A percentile compares a stretch with the other conserved stretches of the same genome.
phyloP scores from a whole-genome alignment of 768 basidiomycete species.

The Fomitopsis pulvina region DNA sequence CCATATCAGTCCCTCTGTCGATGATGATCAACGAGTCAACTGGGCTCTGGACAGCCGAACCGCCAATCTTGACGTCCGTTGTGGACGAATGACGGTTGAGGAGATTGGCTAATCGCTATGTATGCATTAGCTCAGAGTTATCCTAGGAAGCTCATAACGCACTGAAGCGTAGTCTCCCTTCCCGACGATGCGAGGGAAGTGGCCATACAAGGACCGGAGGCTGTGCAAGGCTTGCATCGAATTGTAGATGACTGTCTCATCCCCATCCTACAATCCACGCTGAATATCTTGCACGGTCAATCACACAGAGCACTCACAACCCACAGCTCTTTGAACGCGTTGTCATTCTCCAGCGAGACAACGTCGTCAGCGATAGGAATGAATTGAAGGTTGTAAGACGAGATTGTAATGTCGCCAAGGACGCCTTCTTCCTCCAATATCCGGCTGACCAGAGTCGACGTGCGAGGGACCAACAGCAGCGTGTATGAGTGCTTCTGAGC shows the following conservation, averaged over 20 bases:
- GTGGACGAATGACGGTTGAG: constrained; percentile 54
- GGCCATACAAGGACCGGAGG: constrained; percentile 79
- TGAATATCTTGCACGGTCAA: background rate
- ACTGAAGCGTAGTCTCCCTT: constrained; percentile 88
- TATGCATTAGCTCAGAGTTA: background rate
- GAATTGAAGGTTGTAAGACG: constrained; percentile 87
- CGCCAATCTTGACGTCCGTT: constrained; percentile 21
- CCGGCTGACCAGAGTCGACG: constrained; percentile 78
- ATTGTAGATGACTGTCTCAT: constrained; percentile 85
- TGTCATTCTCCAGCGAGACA: constrained; percentile 82
- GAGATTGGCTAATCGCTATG: constrained; percentile 70
- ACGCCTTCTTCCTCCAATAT: constrained; percentile 97
- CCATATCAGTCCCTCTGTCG: constrained; percentile 90
- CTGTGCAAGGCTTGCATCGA: constrained; percentile 82
- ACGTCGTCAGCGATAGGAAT: constrained; percentile 93
- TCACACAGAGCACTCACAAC: constrained; percentile 50
- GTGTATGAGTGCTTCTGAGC: constrained; percentile 79
- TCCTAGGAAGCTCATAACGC: constrained; percentile 17
- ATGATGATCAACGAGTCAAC: constrained; percentile 86
- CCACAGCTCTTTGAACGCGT: constrained; percentile 84
- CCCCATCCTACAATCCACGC: constrained; percentile 65
- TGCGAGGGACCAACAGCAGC: constrained; percentile 79
- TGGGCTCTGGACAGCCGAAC: background rate
- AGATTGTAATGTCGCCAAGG: constrained; percentile 85
- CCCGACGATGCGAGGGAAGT: constrained; percentile 86